These are phyloP conservation scores for Vachellia collinsii DNA, from an alignment of 306 rosid genomes.

Conservation along the genomic window DNA sequence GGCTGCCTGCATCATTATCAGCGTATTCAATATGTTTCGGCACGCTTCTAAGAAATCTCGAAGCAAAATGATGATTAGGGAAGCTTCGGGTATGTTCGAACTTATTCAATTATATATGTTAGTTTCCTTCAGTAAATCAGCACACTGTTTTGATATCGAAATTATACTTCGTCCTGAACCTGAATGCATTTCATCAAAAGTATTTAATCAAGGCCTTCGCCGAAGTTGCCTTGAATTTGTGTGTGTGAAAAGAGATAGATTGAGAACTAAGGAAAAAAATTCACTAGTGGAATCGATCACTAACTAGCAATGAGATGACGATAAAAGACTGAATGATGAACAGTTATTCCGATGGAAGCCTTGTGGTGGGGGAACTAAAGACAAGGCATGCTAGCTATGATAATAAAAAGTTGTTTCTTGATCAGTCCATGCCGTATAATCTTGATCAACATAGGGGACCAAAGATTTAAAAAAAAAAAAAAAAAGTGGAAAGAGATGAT, in stretches of 20 bases:
- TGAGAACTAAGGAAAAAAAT: not conserved
- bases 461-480: too few relatives aligned
- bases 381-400: conserved; percentile 50
- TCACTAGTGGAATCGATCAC: not conserved
- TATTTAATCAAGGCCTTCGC: not conserved
- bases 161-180: conserved; percentile 39
- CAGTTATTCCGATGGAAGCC: not conserved
- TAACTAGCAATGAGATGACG: not conserved
- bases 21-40: conserved; percentile 39
- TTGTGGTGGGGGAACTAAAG: conserved; percentile 3
- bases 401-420: conserved; percentile 27
- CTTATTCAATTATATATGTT: conserved; percentile 23
- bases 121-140: conserved; percentile 5
- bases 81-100: conserved; percentile 23
- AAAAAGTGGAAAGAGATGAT: not conserved
- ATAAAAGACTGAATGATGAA: not conserved
- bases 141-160: conserved; percentile 7
- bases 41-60: conserved; percentile 43
- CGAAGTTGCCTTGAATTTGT: not conserved
- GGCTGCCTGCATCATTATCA: conserved; percentile 45
- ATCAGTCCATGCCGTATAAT: conserved; percentile 20
- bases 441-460: conserved; percentile 55
- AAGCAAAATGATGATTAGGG: conserved; percentile 46
- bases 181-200: not conserved
- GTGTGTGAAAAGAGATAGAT: not conserved